Base-by-base conservation (phyloP, 1,284 basidiomycete species). In the Tilletia walkeri region DNA sequence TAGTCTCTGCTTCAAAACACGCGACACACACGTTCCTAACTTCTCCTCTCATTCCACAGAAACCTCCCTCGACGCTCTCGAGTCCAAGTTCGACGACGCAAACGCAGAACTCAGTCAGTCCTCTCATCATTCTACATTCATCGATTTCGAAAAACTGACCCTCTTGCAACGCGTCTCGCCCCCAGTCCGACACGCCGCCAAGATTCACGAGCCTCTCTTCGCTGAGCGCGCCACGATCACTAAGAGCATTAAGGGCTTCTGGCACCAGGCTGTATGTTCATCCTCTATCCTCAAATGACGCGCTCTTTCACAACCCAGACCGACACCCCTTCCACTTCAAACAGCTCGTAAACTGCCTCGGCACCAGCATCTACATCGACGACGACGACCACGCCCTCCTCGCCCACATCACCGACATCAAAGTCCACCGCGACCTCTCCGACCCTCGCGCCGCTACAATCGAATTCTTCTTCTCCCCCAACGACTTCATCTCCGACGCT, bases 331-430 rank as follows among this genome's bases (percentile, higher is more conserved):
- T 14, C n/a, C 20, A 6, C 20, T 56, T 56, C 3, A 20, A 56
- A 10, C 70, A 71, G 70, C 39, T 72, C 45, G 39, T 76, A 70
- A 81, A 82, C 75, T 80, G 78, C 71, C 76, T 79, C 69, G 73
- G 76, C 36, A 78, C 75, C 54, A 80, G 79, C 72, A 75, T 81
- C 56, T 82, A 80, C 76, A 78, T 82, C 61, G 80, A 81, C 65
- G 78, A 80, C 70, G 78, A 79, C 38, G 81, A 81, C 69, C 77
- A 80, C 61, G 75, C 76, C 9, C 76, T 76, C 50, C 76, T 82
- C 20, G 71, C 75, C 36, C 72, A 77, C 75, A 72, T 82, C 45
- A 78, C 73, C 68, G 75, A 76, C 71, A 67, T 81, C 65, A 67
- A 77, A 10, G 76, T 81, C 20, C 70, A 77, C 47, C 77, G 79